Evolutionary conservation across 306 rosid genomes (phyloP), one percentile per base, ranked within the genome.

Genomic region (Crataegus laevigata): DNA sequence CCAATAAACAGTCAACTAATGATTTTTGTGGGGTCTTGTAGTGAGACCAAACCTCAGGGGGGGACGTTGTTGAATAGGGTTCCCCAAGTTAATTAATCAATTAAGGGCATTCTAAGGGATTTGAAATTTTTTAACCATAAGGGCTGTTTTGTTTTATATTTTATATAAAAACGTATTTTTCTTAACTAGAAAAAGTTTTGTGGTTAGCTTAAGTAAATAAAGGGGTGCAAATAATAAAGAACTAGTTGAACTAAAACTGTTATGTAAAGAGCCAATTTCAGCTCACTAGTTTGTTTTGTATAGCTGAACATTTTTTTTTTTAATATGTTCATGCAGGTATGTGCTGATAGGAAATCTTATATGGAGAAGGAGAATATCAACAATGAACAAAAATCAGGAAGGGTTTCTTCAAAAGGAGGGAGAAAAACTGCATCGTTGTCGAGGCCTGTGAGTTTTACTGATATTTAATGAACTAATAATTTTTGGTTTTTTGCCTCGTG

Each of bases 361-460:
- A 65, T 19, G 51, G 87, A 80, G 71, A 88, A 80, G 83, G 89
- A 91, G 73, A 86, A 73, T 82, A 72, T 77, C 80, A 82, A 65
- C 63, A 88, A 86, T 76, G 97, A 86, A 47, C 78, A 80, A 57
- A 87, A 82, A 73, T 26, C 43, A 19, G 90, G 85, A 78, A 90
- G 72, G 82, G 80, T 68, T 60, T 83, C 94, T 26, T 74, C 87
- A 51, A 88, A 86, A 84, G 91, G 85, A 83, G 89, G 94, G 59
- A 82, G 54, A 40, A 91, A 88, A 84, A 78, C 64, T 66, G 82
- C 87, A 22, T 79, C 91, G 62, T 78, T 94, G 57, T 85, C 85
- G 40, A 91, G 98, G 80, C 97, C 98, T 42, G 97, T 94, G 86
- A 91, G 98, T 90, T 87, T 66, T 38, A n/a, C 52, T 74, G 74